Conservation (phyloP, 2,329 filamentous ascomycete genomes). For the Beauveria brongniartii region DNA sequence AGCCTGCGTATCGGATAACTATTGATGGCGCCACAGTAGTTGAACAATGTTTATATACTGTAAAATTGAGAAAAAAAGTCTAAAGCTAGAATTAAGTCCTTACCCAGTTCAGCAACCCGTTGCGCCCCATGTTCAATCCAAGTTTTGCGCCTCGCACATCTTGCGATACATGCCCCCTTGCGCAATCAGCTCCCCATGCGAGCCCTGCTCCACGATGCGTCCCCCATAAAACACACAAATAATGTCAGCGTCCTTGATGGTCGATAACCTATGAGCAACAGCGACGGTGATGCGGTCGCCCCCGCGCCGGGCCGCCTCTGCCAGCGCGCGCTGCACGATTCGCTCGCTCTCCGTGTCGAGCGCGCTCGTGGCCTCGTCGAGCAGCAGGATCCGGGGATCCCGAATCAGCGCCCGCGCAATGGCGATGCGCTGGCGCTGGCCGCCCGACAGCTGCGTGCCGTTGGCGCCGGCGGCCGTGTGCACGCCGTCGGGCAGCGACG, state of each 20-base stretch:
- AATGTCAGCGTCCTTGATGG: constrained; percentile 65
- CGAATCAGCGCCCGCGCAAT: constrained; percentile 86
- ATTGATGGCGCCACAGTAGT: no score
- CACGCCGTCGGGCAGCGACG: constrained; percentile 84
- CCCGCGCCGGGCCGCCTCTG: constrained; percentile 63
- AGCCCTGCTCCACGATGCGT: constrained; percentile 48
- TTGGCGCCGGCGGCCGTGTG: constrained; percentile 80
- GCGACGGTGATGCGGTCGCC: constrained; percentile 81
- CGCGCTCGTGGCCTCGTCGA: constrained; percentile 88
- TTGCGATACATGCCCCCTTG: constrained; percentile 38
- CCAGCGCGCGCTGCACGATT: constrained; percentile 78
- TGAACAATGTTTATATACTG: neutral
- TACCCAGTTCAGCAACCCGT: neutral
- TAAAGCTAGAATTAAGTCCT: neutral
- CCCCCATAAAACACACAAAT: constrained; percentile 55
- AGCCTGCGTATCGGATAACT: no score
- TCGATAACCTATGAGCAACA: constrained; percentile 84
- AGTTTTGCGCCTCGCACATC: constrained; percentile 37
- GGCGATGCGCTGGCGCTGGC: constrained; percentile 87
- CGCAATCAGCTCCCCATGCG: constrained; percentile 46
- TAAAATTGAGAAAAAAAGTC: neutral
- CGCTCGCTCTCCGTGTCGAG: constrained; percentile 94
- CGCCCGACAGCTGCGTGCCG: constrained; percentile 79
- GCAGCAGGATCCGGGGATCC: constrained; percentile 83
- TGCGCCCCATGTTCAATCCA: constrained; percentile 18